A percentile compares a stretch with the other conserved stretches of the same genome.
phyloP scores from a whole-genome alignment of 225 moss, liverwort and hornwort species.

The Thuidium tamariscinum region DNA sequence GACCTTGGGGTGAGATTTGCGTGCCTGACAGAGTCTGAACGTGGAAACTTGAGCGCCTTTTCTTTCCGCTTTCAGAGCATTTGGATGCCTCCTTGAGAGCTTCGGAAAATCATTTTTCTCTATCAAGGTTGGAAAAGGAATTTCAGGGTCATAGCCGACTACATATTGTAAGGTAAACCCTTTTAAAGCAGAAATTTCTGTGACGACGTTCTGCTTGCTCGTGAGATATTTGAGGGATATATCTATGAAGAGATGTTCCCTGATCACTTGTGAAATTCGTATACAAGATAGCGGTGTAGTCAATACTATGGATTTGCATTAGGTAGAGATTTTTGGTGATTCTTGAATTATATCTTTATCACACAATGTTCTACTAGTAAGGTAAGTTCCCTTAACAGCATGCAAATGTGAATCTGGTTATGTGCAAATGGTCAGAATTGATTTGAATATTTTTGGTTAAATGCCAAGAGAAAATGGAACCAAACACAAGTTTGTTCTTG shows the following conservation, averaged over 20 bases:
- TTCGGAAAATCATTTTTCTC: neutral
- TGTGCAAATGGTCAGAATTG: neutral
- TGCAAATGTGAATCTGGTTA: neutral
- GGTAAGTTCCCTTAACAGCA: neutral
- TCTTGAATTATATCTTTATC: neutral
- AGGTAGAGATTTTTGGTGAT: neutral
- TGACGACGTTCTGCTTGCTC: neutral
- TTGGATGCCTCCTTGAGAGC: neutral
- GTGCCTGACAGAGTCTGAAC: neutral
- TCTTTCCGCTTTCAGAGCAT: neutral
- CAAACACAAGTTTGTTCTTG: neutral
- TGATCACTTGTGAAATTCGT: neutral
- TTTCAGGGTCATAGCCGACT: neutral
- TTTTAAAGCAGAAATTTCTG: too few relatives aligned
- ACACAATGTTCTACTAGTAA: too few relatives aligned
- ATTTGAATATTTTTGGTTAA: neutral
- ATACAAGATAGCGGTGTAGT: neutral
- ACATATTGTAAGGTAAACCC: neutral
- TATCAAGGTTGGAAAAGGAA: neutral
- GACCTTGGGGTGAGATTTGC: neutral
- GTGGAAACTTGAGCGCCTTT: neutral
- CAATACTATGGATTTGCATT: neutral
- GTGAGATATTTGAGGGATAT: neutral
- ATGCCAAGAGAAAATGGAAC: neutral
- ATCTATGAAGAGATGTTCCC: neutral